Base-by-base conservation (phyloP, 2,329 filamentous ascomycete species). In the Neonectria sp. region DNA sequence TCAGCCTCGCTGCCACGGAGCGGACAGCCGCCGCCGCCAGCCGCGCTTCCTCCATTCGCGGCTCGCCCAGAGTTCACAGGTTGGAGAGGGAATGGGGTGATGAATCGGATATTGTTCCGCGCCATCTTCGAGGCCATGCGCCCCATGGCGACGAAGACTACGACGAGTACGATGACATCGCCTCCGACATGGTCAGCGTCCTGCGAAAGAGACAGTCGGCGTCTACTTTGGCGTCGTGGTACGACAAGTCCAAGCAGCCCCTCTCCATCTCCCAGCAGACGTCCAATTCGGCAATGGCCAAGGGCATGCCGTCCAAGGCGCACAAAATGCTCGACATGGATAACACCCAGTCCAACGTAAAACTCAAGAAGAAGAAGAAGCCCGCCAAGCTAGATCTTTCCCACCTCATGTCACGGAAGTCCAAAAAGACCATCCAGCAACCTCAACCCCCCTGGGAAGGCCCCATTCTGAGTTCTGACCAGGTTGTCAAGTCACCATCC, bases 221-320 rank as follows among this genome's bases (percentile, higher is more conserved):
- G 43, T 88, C 87, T 5, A 89, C 87, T n/a, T 84, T 89, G 65
- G 81, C 81, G 35, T 88, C 87, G 1, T 88, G 85, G 77, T 90
- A 90, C 76, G 87, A 90, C 77, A 86, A 86, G 73, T 76, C 85
- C 6, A 88, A 87, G 72, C 82, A 87, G 55, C 86, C 87, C 12
- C 81, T 89, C 6, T 82, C 86, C n/a, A 85, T 89, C 67, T 88
- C 87, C 1, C 88, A 89, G 72, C 88, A 90, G 74, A 89, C 88
- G 0, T 89, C 87, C 0, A 85, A 82, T 49, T 88, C 87, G 1
- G 85, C 87, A 66, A 89, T 90, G 84, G 86, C 87, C 25, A 89
- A 87, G 71, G 87, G 86, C 4, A 75, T 85, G 6, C 86, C 87
- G 0, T 74, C 80, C 51, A 88, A 88, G 71, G 80, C 84, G 0